Base-by-base conservation (phyloP, 2,329 filamentous ascomycete genomes). In the Fusarium sp. region DNA sequence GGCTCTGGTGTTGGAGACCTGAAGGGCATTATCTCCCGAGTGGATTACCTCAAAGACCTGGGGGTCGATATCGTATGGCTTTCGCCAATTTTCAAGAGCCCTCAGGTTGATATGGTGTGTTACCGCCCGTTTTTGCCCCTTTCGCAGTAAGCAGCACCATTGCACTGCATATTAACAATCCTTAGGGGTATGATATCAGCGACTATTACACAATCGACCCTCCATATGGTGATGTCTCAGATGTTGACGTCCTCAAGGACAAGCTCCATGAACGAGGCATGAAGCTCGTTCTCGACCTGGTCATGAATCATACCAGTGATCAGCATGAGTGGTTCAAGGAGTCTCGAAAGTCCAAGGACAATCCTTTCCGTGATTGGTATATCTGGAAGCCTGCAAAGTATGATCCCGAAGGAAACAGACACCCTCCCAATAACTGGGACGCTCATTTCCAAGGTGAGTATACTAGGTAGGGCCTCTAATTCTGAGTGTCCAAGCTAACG, bases 231-330 rank as follows among this genome's bases (percentile, higher is more conserved):
- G 90, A 90, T 24, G 82, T 95, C 42, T 83, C 84, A 56, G 91
- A 95, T 78, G 88, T 94, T 28, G 91, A 93, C 55, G 79, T 82
- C 3, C 81, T 94, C 60, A 90, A 91, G 59, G 80, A 88, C 53
- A 86, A 86, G 30, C 86, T 90, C 31, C 91, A 93, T 67, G 79
- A 86, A 36, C 83, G 90, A 6, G 88, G 86, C 6, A 92, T 94
- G 87, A 91, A 90, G 78, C 83, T 94, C 16, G 86, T 94, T 28
- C 87, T 94, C 73, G 92, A 94, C 75, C 82, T 94, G 15, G 92
- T 94, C 4, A 88, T 93, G 59, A 94, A 94, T 70, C 92, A 95
- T 78, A 94, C 91, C 2, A 84, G 81, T 47, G 81, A 86, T 69
- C 82, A 90, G 78, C 88, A 90, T 72, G 81, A 83, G 38, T 91